Base-by-base conservation (phyloP, 139 green algal species). In the Diplosphaera chodatii region DNA sequence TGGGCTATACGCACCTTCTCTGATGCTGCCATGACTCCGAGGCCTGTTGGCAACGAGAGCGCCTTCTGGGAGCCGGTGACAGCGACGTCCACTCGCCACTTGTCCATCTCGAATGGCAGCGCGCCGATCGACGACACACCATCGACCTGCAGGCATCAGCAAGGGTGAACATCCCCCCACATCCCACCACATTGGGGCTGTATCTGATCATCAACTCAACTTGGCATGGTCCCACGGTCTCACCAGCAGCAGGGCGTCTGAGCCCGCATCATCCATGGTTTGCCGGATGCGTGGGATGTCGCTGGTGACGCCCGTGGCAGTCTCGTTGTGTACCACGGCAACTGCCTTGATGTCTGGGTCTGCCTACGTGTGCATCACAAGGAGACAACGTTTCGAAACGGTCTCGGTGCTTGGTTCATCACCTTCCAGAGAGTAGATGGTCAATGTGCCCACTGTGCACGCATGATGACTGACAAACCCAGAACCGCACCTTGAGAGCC, bases 51-150 rank as follows among this genome's bases (percentile, higher is more conserved):
- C 80, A 99, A 77, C 28, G 87, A 96, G 41, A 99, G 86, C 33
- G 94, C 94, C 82, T 99, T 99, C 82, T 99, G 94, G 10, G 82
- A 93, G 32, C 94, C 94, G 21, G 94, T 99, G 28, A 99, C 88
- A 23, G 94, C 94, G 48, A 98, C 86, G 80, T 99, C 94, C 28
- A 99, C 94, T 22, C 88, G 68, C 94, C 94, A 98, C 28, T 97
- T 81, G 77, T 99, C 94, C 69, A 98, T 89, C 62, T 88, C 73
- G 82, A 98, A 98, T 55, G 93, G 82, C 29, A 96, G 86, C 4
- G 88, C 94, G 21, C 94, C 94, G 68, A 98, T 97, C 40, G 88
- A 96, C 16, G 86, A 95, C 27, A 98, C 94, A 32, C 93, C 92
- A 71, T 92, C 86, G 10, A 59, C 48, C 48, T 59, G 48, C 16